Evolutionary conservation across 352 stramenopile genomes (phyloP).

Genomic region (Phytophthora syringae): DNA sequence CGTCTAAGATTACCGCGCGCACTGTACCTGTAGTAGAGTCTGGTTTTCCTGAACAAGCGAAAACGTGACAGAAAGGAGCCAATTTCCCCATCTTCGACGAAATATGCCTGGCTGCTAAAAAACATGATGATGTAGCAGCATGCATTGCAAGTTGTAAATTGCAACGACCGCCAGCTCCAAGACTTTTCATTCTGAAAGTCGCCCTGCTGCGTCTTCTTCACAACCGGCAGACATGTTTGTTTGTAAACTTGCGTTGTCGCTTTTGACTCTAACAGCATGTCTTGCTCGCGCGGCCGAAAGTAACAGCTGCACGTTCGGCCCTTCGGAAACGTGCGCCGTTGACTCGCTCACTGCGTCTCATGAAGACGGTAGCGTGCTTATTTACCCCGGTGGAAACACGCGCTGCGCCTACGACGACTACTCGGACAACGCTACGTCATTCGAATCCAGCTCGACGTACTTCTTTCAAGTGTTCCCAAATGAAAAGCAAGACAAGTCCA

Average conservation of each 20-base stretch:
- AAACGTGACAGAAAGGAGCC: too few relatives aligned
- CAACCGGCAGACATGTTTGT: constrained; percentile 14
- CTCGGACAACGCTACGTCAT: constrained; percentile 26
- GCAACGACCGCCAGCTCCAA: neutral
- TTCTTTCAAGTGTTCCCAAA: constrained; percentile 65
- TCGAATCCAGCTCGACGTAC: constrained; percentile 47
- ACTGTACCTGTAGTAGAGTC: too few relatives aligned
- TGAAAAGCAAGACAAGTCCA: constrained; percentile 48
- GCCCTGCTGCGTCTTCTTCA: neutral
- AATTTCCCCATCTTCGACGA: too few relatives aligned
- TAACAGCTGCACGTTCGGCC: constrained; percentile 25
- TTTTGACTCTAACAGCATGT: constrained; percentile 14
- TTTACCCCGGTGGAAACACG: constrained; percentile 54
- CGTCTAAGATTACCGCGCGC: too few relatives aligned
- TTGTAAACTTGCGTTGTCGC: constrained; percentile 1
- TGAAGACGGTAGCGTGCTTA: constrained; percentile 37
- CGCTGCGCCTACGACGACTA: constrained; percentile 57
- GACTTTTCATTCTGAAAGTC: constrained; percentile 20
- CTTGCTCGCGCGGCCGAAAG: neutral
- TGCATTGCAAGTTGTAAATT: constrained; percentile 1
- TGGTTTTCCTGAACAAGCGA: too few relatives aligned
- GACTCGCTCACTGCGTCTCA: constrained; percentile 30
- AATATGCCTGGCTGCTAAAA: too few relatives aligned
- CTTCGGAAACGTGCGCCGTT: constrained; percentile 33
- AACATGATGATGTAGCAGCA: constrained; percentile 11